Base-by-base conservation (phyloP, 305 asterid genomes). In the Striga hermonthica region DNA sequence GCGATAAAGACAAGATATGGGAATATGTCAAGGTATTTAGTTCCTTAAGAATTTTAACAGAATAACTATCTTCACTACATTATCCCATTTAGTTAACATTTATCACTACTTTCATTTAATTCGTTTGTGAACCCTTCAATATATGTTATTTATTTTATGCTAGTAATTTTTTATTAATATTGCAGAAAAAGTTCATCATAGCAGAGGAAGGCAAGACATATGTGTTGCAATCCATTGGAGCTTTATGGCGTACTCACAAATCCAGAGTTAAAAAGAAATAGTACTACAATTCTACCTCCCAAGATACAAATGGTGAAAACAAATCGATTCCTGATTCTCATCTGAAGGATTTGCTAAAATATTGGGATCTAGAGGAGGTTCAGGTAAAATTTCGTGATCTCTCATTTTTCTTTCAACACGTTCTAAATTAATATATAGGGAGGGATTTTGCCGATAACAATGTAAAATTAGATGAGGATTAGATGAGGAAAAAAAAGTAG, bases 1-100 rank as follows among this genome's bases (percentile, higher is more conserved):
- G 28, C 5, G 10, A 59, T 35, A 59, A 59, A 22, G 63, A 37
- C 38, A 9, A 37, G 1, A 59, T 59, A n/a, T 59, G 64, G 64
- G 50, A 59, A 0, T 59, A 59, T 59, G 64, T 59, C 49, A 59
- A 59, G 64, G 50, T 38, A 38, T 38, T 9, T 0, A 3, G 9
- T 6, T n/a, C 40, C n/a, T n/a, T 60, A 13, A 13, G 35, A 34
- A 35, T 6, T 8, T 34, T 2, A 1, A 1, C 48, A 43, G 1
- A 3, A 43, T 43, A 43, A 43, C 3, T 43, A 5, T 43, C 8
- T 5, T 43, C 1, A 44, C n/a, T 44, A 44, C n/a, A 0, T 44
- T 9, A 0, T 44, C n/a, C 10, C 1, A 9, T 44, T 44, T 44
- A 44, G n/a, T 3, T 3, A 0, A 44, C 10, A 5, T 44, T 9